Conservation (phyloP, 805 yeast genomes). For the Metschnikowia proteae region DNA sequence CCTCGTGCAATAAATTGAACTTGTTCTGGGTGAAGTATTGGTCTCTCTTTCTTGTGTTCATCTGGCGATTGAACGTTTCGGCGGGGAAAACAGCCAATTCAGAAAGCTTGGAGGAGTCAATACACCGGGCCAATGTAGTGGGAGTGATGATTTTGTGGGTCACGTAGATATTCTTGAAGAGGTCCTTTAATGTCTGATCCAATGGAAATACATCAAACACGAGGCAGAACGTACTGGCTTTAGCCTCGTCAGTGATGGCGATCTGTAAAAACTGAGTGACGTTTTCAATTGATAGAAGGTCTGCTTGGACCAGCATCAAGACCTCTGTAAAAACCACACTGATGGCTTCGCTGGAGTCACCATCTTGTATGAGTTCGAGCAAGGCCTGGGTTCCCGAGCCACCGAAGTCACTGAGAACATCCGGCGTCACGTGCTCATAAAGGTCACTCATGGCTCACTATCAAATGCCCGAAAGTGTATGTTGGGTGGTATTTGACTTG, state of each 20-base stretch:
- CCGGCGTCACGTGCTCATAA: constrained; percentile 26
- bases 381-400: constrained; percentile 32
- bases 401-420: constrained; percentile 29
- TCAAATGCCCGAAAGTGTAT: neutral
- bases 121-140: constrained; percentile 28
- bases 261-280: constrained; percentile 24
- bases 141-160: constrained; percentile 24
- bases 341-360: constrained; percentile 14
- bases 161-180: constrained; percentile 22
- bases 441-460: neutral
- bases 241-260: constrained; percentile 29
- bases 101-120: constrained; percentile 28
- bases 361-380: constrained; percentile 27
- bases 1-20: constrained; percentile 68
- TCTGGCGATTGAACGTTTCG: constrained; percentile 32
- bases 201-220: constrained; percentile 38
- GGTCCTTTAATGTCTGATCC: constrained; percentile 18
- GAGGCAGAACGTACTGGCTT: constrained; percentile 36
- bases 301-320: constrained; percentile 25
- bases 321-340: constrained; percentile 34
- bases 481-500: neutral
- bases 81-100: constrained; percentile 29
- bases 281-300: constrained; percentile 13
- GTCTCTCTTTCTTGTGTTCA: constrained; percentile 38
- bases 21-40: constrained; percentile 49